Conservation (phyloP, 257 asterid species). For the Coffea eugenioides region DNA sequence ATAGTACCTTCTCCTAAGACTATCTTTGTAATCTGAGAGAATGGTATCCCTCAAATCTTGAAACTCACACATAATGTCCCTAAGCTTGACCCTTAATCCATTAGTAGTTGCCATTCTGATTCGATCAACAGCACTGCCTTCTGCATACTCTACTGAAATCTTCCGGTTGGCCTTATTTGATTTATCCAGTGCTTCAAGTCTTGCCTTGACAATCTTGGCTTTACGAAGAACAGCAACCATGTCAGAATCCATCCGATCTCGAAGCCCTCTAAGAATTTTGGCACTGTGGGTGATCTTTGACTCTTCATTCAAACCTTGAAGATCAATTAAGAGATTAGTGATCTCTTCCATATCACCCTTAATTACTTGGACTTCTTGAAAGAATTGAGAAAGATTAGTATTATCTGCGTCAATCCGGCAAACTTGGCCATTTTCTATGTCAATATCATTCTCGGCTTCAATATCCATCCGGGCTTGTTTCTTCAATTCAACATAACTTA, state of each 20-base stretch:
- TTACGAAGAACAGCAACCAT: slow-evolving; percentile 67
- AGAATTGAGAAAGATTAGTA: slow-evolving; percentile 49
- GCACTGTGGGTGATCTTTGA: slow-evolving; percentile 60
- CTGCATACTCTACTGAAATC: slow-evolving; percentile 33
- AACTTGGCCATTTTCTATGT: slow-evolving; percentile 55
- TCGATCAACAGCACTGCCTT: slow-evolving; percentile 71
- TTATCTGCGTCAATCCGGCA: slow-evolving; percentile 36
- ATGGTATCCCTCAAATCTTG: slow-evolving; percentile 61
- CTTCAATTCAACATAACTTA: slow-evolving; percentile 74
- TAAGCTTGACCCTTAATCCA: slow-evolving; percentile 60
- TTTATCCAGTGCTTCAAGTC: slow-evolving; percentile 55
- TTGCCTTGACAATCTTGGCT: slow-evolving; percentile 53
- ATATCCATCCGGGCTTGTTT: slow-evolving; percentile 55
- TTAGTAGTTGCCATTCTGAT: slow-evolving; percentile 57
- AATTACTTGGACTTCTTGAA: slow-evolving; percentile 52
- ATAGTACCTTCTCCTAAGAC: slow-evolving; percentile 61
- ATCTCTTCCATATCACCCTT: slow-evolving; percentile 58
- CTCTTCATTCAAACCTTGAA: slow-evolving; percentile 56
- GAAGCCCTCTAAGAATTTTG: slow-evolving; percentile 66
- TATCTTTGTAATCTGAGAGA: slow-evolving; percentile 62
- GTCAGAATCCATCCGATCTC: slow-evolving; percentile 81
- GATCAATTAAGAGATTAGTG: slow-evolving; percentile 62
- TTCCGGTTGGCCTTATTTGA: slow-evolving; percentile 50
- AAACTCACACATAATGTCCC: slow-evolving; percentile 71
- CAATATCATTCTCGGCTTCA: slow-evolving; percentile 37